These are phyloP conservation scores for Nissolia schottii DNA, from an alignment of 306 rosid genomes.

Conservation along the genomic window DNA sequence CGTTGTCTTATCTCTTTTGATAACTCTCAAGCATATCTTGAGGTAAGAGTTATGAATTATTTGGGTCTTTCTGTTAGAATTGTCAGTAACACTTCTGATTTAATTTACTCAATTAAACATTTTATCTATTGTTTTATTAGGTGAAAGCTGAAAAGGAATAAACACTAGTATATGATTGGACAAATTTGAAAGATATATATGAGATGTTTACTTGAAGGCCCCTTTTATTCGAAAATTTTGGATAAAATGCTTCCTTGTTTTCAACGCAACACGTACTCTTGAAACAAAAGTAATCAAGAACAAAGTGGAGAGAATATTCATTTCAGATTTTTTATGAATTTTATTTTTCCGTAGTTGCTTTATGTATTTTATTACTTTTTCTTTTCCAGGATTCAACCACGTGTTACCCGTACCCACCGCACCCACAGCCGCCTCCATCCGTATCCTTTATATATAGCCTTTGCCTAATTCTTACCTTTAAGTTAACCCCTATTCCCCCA, in stretches of 20 bases:
- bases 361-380: conserved; percentile 17
- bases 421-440: conserved; percentile 8
- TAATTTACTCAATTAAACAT: too few species aligned
- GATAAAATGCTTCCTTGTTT: conserved; percentile 40
- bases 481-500: not conserved
- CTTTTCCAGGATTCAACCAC: conserved; percentile 26
- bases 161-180: not conserved
- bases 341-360: conserved; percentile 10
- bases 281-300: conserved; percentile 31
- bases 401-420: conserved; percentile 7
- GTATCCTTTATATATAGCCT: not conserved
- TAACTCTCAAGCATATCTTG: too few species aligned
- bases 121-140: not conserved
- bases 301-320: conserved; percentile 27
- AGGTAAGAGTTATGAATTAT: too few species aligned
- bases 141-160: not conserved
- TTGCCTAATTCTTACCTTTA: too few species aligned
- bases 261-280: conserved; percentile 47
- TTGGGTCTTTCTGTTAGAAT: too few species aligned
- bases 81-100: too few species aligned
- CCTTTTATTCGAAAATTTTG: not conserved
- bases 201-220: not conserved
- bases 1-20: not conserved
- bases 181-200: not conserved
- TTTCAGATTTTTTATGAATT: conserved; percentile 14